Evolutionary conservation across 2,329 filamentous ascomycete species (phyloP).

Genomic region (Fusarium brevicatenulatum): DNA sequence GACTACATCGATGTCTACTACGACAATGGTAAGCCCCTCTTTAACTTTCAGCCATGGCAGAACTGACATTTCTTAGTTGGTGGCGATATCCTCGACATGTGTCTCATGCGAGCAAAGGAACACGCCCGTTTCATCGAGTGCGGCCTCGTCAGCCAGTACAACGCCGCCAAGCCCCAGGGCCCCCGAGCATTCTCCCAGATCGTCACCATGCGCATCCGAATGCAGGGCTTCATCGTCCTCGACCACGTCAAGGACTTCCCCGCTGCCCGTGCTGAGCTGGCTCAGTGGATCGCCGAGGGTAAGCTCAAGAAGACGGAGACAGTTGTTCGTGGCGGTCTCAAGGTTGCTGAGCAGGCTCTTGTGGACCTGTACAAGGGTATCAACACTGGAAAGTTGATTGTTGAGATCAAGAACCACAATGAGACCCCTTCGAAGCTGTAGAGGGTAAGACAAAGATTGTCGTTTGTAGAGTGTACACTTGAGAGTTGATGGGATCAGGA

Average conservation of each 20-base stretch:
- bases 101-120: slow-evolving; percentile 69
- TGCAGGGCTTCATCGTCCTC: slow-evolving; percentile 80
- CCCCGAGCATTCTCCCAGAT: slow-evolving; percentile 66
- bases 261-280: slow-evolving; percentile 69
- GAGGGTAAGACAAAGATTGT: background rate
- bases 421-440: slow-evolving; percentile 47
- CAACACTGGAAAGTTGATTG: slow-evolving; percentile 72
- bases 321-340: slow-evolving; percentile 74
- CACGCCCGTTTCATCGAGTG: slow-evolving; percentile 78
- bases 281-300: slow-evolving; percentile 74
- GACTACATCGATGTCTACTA: slow-evolving; percentile 75
- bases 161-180: slow-evolving; percentile 64
- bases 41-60: too few species aligned
- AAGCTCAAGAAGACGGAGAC: slow-evolving; percentile 79
- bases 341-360: slow-evolving; percentile 71
- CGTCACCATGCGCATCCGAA: slow-evolving; percentile 65
- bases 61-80: slow-evolving; percentile 58
- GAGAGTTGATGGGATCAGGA: slow-evolving; percentile 58
- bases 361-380: slow-evolving; percentile 73
- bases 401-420: slow-evolving; percentile 47
- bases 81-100: slow-evolving; percentile 75
- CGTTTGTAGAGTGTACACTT: slow-evolving; percentile 71
- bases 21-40: too few species aligned
- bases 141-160: slow-evolving; percentile 77
- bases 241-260: slow-evolving; percentile 71